Evolutionary conservation across 371 early-diverging fungal genomes (phyloP).

Genomic region (Apophysomyces ossiformis): DNA sequence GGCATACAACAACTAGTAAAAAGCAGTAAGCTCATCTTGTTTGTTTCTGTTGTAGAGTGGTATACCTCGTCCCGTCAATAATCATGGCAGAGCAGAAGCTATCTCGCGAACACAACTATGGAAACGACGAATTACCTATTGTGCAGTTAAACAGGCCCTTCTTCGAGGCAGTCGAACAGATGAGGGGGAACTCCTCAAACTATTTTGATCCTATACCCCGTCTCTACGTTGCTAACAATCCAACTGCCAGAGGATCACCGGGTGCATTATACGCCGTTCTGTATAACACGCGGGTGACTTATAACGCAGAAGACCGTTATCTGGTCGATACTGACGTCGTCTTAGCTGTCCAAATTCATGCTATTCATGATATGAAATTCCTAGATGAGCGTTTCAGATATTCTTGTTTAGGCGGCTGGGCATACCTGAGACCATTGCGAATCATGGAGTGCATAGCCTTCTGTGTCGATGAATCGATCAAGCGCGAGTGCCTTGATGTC

Average conservation of each 20-base stretch:
- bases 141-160: conserved; percentile 49
- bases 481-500: conserved; percentile 38
- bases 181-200: conserved; percentile 33
- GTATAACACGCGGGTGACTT: conserved; percentile 36
- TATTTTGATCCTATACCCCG: conserved; percentile 39
- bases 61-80: conserved; percentile 48
- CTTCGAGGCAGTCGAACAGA: conserved; percentile 43
- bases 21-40: neutral
- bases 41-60: conserved; percentile 24
- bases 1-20: neutral
- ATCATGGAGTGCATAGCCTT: conserved; percentile 36
- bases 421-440: conserved; percentile 41
- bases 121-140: conserved; percentile 38
- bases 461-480: conserved; percentile 42
- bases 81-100: conserved; percentile 44
- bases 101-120: conserved; percentile 31
- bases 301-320: conserved; percentile 27
- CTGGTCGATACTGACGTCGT: conserved; percentile 47
- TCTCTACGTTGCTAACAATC: conserved; percentile 54
- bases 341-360: conserved; percentile 45
- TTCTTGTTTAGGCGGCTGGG: conserved; percentile 25
- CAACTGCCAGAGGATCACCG: conserved; percentile 38
- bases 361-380: conserved; percentile 43
- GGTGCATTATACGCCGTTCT: conserved; percentile 45
- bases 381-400: neutral